Evolutionary conservation across 805 yeast species (phyloP), one percentile per base, ranked within the genome.

Genomic region (Sugiyamaella qingdaonensis): DNA sequence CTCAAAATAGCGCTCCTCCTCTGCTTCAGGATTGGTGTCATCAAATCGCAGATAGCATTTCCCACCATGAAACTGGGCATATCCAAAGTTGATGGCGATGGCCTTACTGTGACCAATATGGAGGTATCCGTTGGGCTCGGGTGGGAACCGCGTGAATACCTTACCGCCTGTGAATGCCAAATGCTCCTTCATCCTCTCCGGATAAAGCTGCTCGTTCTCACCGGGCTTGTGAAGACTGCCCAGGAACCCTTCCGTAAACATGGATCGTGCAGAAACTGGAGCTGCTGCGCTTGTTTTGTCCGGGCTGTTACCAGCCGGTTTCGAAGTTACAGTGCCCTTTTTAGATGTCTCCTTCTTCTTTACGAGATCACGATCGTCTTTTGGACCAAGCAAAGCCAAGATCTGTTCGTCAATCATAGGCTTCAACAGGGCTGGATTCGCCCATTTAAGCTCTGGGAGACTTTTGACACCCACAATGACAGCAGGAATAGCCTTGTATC

Each of bases 51-150:
- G 78, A 68, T 90, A 89, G 71, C 99, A 94, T 50, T 80, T 77
- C 58, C 99, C 99, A 57, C 81, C 78, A 68, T 90, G 77, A 72
- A 75, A 85, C 67, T 86, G 85, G 39, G 99, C 99, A 70, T 78
- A 94, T n/a, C 99, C 99, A 71, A 94, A 94, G 69, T 94, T 91
- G 51, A 92, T 97, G 81, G 94, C 87, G 67, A 94, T 92, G 49
- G 99, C 99, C 73, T 94, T 94, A 41, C 96, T 86, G 68, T 94
- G 99, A 44, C 99, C 99, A 69, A 94, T 92, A 69, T 94, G 99
- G 66, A 94, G 78, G 68, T 84, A 94, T 62, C 99, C 99, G 72
- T 95, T 92, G 41, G 99, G 99, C 73, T 94, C 99, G 4, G 99
- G 99, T 46, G 99, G 99, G 73, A 94, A 94, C 68, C 99, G 82